phyloP scores from a whole-genome alignment of 768 basidiomycete species.

The Podaxis sp. region DNA sequence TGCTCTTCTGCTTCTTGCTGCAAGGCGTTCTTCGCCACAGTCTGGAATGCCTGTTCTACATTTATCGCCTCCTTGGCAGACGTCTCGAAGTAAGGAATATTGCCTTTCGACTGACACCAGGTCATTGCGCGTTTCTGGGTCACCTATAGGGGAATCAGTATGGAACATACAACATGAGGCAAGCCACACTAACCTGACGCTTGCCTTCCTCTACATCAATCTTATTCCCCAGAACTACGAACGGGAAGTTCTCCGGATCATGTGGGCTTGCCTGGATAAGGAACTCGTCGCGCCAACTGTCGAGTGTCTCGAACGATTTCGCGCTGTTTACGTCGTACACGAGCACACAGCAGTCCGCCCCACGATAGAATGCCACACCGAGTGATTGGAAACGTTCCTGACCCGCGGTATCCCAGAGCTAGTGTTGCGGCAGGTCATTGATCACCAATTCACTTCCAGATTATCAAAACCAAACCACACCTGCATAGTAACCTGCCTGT shows the following conservation, averaged over 20 bases:
- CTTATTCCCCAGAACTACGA: conserved; percentile 99
- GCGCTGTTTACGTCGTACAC: conserved; percentile 99
- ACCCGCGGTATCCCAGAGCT: conserved; percentile 99
- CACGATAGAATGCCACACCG: conserved; percentile 98
- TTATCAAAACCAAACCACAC: conserved; percentile 34
- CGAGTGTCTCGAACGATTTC: conserved; percentile 97
- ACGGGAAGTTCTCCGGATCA: conserved; percentile 99
- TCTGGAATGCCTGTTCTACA: conserved; percentile 99
- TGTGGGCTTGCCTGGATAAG: conserved; percentile 98
- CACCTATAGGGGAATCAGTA: conserved; percentile 52
- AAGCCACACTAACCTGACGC: conserved; percentile 70
- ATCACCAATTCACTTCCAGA: background rate
- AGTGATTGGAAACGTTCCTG: conserved; percentile 99
- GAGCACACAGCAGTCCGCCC: conserved; percentile 98
- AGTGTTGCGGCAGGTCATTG: background rate
- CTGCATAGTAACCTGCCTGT: conserved; percentile 98
- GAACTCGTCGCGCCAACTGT: conserved; percentile 99
- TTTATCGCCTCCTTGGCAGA: conserved; percentile 99
- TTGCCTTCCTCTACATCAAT: conserved; percentile 99
- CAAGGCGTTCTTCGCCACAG: conserved; percentile 98
- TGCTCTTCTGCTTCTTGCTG: conserved; percentile 97
- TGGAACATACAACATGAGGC: background rate
- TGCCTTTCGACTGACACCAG: conserved; percentile 99
- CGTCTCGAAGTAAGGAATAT: conserved; percentile 99
- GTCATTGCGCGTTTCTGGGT: conserved; percentile 99